Evolutionary conservation across 140 eudicot species (phyloP), one percentile per base, ranked within the genome.

Genomic region (Ambrosia hybrid): DNA sequence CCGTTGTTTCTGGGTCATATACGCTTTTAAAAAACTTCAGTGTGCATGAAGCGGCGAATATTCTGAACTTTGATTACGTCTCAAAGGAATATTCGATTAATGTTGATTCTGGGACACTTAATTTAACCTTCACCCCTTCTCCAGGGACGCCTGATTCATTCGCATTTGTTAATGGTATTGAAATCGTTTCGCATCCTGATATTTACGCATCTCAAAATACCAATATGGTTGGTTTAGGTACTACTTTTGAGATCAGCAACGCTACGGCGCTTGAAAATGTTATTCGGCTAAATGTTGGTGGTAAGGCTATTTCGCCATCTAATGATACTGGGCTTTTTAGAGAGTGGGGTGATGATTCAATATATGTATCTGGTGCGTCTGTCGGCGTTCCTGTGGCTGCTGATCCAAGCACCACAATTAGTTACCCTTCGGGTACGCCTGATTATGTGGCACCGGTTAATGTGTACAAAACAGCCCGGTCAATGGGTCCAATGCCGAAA

Each of bases 111-210:
- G 26, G 26, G 26, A 21, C 26, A 21, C 26, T 21, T 21, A 21
- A 21, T 21, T 21, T 21, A 21, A 21, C 26, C 26, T 21, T 21
- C 26, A 21, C 26, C 26, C 26, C 97, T 0, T 79, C 88, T 34
- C 36, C 83, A 3, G 73, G 73, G 43, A 58, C 78, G 13, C 66
- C 89, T 4, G 76, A 83, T 70, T 79, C 96, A 0, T 90, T 65
- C 16, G 98, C 93, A 2, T 89, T 83, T 73, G 84, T 93, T 21
- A 93, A 93, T 12, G 96, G 98, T 36, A 93, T 93, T 46, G 98
- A 93, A 85, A 70, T 88, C 0, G 79, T 87, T 12, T 89, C 98
- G 0, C 96, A 87, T 73, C 98, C 96, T 0, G 90, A 87, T 68
- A 82, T 92, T 34, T 92, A 92, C 67, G 68, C 80, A 4, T 80